phyloP scores from a whole-genome alignment of 179 eudicot genomes.

The Kewa caespitosa region DNA sequence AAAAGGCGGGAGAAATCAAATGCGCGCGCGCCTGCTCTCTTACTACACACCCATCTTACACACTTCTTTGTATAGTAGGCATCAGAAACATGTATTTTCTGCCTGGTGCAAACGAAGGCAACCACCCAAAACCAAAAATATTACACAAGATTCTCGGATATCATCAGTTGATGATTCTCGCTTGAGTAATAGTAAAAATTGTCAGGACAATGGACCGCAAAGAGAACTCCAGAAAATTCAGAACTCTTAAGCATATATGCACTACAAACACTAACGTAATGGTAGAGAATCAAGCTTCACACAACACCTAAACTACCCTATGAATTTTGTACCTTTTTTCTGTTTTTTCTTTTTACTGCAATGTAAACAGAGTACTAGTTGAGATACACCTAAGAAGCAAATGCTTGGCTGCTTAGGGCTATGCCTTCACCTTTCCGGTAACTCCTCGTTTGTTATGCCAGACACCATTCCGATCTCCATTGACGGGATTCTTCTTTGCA shows the following conservation, averaged over 20 bases:
- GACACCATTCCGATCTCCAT: slow-evolving; percentile 56
- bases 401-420: slow-evolving; percentile 13
- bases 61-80: no score
- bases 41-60: no score
- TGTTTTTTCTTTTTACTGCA: background rate
- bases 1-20: no score
- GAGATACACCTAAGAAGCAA: slow-evolving; percentile 4
- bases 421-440: slow-evolving; percentile 72
- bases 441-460: slow-evolving; percentile 70
- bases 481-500: slow-evolving; percentile 68
- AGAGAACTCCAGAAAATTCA: no score
- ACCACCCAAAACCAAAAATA: no score
- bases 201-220: no score
- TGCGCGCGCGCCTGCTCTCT: no score
- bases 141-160: no score
- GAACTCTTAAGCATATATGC: slow-evolving; percentile 17
- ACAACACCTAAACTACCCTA: slow-evolving; percentile 21
- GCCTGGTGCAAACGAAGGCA: no score
- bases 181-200: no score
- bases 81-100: no score
- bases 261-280: slow-evolving; percentile 14
- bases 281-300: slow-evolving; percentile 16
- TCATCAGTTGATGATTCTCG: no score
- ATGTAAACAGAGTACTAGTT: slow-evolving; percentile 15
- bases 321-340: slow-evolving; percentile 21